Base-by-base conservation (phyloP, 805 yeast species). In the Ogataea trehalophila region DNA sequence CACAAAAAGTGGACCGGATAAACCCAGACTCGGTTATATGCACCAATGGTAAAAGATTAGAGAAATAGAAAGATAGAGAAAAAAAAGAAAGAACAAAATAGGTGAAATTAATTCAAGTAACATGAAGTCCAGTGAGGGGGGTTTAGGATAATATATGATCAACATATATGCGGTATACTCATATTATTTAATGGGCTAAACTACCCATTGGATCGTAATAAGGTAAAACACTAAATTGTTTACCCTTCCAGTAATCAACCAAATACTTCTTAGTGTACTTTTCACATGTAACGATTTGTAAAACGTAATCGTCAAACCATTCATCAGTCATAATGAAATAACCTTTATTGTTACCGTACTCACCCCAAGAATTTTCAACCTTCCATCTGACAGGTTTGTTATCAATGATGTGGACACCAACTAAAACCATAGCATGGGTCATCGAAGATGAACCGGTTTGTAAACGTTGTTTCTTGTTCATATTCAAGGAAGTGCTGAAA, bases 381-480 rank as follows among this genome's bases (percentile, higher is more conserved):
- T 80, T 76, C 79, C 87, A 85, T 59, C 89, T 76, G 23, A 77
- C 67, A 23, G 90, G 88, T 54, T 74, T 72, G 7, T 82, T 85
- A 33, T 72, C 66, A 36, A 65, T 52, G 29, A 89, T 64, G 65
- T 88, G 91, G 43, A 87, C 94, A 38, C 87, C 95, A 18, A 89
- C 82, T 52, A 88, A 75, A 7, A 83, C 80, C 96, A 88, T 88
- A 33, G 96, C 96, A 61, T 88, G 96, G 15, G 95, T 88, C 94
- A 89, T 87, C 56, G 79, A 74, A 22, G 91, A 83, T 6, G 70
- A 66, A 11, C 68, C 69, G 13, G 69, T 50, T 49, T 63, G 45
- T 31, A 67, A 51, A 37, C 71, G 57, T 49, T 65, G 68, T 33
- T 59, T 61, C 47, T 74, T 73, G 34, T 66, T 58, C 23, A 67